Base-by-base conservation (phyloP, 768 basidiomycete species). In the Amanita inopinata region DNA sequence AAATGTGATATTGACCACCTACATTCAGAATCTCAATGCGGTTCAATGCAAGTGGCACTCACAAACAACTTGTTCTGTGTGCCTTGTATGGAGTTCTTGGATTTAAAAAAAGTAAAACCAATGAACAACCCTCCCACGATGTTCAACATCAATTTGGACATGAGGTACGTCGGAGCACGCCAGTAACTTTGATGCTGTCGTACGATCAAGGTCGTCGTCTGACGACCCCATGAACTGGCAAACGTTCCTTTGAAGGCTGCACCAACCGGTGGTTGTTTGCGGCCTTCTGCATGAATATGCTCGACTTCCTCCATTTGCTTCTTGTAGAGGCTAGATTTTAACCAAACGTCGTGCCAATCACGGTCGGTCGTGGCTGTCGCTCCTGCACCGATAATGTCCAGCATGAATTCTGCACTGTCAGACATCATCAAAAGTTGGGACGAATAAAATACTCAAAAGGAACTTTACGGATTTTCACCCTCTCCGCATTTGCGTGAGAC, bases 321-420 rank as follows among this genome's bases (percentile, higher is more conserved):
- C n/a, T 52, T 48, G 34, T 53, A 56, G 45, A 68, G 62, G 2
- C 57, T 51, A 5, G 66, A 69, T 24, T 67, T 55, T n/a, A 56
- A 36, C 73, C 69, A 78, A 1, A 64, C 52, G 24, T 71, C 60
- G 40, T 68, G 66, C 78, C 85, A 87, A 49, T 87, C 71, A 8
- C 56, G 56, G 2, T 59, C 48, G 23, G 61, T 69, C 18, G 69
- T 61, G 0, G 78, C 74, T 2, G 78, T 76, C 2, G 77, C 75
- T 5, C 83, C 83, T 12, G 83, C 83, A 5, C 83, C 83, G 40
- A 85, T 83, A 8, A 76, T 78, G 38, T 81, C 77, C 17, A 86
- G 67, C 63, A 79, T 77, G 45, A 67, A 78, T 45, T 78, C 76
- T 10, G 77, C 76, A 4, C 76, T 77, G 33, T 0, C 17, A 34